Conservation (phyloP, 345 rosid species). For the Orychophragmus violaceus region DNA sequence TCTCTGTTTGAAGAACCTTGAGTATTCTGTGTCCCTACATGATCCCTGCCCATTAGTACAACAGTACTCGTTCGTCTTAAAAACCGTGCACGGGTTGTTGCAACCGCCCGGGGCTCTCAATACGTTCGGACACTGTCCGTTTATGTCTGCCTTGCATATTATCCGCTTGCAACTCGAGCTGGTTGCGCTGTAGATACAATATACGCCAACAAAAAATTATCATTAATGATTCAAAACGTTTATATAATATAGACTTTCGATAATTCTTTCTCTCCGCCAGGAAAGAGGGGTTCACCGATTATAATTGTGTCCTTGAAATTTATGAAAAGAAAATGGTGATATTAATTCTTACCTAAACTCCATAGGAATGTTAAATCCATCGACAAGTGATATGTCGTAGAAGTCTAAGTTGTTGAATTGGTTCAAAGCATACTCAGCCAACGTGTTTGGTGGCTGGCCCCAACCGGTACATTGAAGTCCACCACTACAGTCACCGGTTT, state of each 20-base stretch:
- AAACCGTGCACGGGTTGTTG: conserved; percentile 50
- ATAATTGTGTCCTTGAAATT: no score
- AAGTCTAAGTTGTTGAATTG: conserved; percentile 38
- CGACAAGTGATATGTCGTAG: conserved; percentile 34
- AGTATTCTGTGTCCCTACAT: conserved; percentile 17
- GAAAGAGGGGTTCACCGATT: neutral
- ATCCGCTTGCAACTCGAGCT: conserved; percentile 34
- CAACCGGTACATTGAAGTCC: conserved; percentile 37
- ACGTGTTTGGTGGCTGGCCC: conserved; percentile 56
- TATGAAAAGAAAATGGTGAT: no score
- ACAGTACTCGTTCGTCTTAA: conserved; percentile 39
- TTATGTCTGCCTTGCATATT: conserved; percentile 44
- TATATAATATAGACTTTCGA: neutral
- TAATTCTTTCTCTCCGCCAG: neutral
- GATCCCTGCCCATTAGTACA: conserved; percentile 35
- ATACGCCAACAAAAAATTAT: neutral
- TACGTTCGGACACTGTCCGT: conserved; percentile 48
- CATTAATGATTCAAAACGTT: neutral
- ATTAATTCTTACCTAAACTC: conserved; percentile 26
- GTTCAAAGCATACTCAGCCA: conserved; percentile 58
- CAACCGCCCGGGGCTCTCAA: conserved; percentile 35
- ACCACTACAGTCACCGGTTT: conserved; percentile 54
- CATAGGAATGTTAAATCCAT: conserved; percentile 37
- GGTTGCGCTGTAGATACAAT: conserved; percentile 30
- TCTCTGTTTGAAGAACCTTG: conserved; percentile 33